Evolutionary conservation across 176 grass and related monocot species (phyloP), one percentile per base, ranked within the genome.

Genomic region (Dendrocalamus sinicus): DNA sequence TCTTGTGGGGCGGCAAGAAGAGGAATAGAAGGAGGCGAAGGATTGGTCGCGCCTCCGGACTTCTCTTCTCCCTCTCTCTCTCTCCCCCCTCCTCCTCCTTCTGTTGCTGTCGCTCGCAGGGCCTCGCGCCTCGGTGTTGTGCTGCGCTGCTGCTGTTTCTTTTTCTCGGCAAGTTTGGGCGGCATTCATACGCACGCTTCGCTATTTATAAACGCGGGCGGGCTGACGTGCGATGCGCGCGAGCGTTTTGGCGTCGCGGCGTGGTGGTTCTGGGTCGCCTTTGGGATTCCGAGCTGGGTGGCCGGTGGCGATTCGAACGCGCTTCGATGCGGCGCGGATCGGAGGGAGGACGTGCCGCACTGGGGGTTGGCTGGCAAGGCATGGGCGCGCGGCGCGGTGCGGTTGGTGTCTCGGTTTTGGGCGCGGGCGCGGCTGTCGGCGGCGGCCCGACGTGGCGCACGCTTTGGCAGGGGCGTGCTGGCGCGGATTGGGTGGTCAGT

Each of bases 201-300:
- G 28, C 77, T 52, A 76, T 62, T 85, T 89, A 85, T 85, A 81
- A 85, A 79, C 74, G 72, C 40, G 59, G 2, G 62, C 24, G 72
- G 14, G 23, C 7, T 8, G 40, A 26, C 3, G 52, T 46, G 80
- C 30, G 50, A 0, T 19, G 26, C 28, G 72, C 16, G 30, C 7
- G 26, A 8, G 4, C 19, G 54, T 32, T 37, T 45, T n/a, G 44
- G 60, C 24, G 55, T 19, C 35, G n/a, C 19, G 53, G 20, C 12
- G 39, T n/a, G 12, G 20, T 10, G 55, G 72, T 50, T 37, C 37
- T 35, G 1, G 60, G 6, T 50, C 28, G 8, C 58, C 1, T 61
- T 2, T 9, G 50, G 2, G 6, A 20, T 70, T 28, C 71, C 12
- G 75, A 8, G 52, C 58, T 14, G 3, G 52, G 30, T 37, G 26